Evolutionary conservation across 2,329 filamentous ascomycete species (phyloP), one percentile per base, ranked within the genome.

Genomic region (Neofusicoccum sp.): DNA sequence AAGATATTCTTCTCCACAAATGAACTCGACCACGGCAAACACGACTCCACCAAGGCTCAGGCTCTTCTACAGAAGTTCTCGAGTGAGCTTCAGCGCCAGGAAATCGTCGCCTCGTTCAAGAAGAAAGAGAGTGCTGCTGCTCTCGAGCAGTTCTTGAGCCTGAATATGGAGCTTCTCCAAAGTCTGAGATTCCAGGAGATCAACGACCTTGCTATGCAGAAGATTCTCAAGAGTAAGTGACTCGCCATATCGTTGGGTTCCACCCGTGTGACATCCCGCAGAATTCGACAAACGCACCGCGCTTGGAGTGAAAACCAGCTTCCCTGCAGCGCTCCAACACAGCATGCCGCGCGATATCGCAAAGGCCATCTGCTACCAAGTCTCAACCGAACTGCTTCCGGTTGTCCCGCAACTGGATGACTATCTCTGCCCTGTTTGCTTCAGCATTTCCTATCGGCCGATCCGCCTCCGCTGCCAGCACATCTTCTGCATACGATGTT

Each of bases 261-360:
- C 12, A 43, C 9, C 11, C 36, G 12, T 11, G 6, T 48, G 12
- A 31, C 16, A 4, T 4, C 1, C n/a, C 14, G 3, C 31, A 93
- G 87, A 94, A 77, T 96, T 96, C 73, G 91, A 95, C 77, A 96
- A 96, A 76, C 86, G 87, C 64, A 96, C 92, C 1, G 87, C 89
- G 0, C 80, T 96, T 22, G 87, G 89, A 31, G 87, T 89, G 1
- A 87, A 87, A 43, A 79, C 84, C 39, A 82, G 81, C 0, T 90
- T 92, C 67, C 86, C 87, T 0, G 78, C 81, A 7, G 79, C 82
- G 29, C 82, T 91, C 59, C 79, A 83, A 60, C 84, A 86, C 3
- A 82, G 85, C 28, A 81, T 91, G 64, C 83, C 88, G 1, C 84
- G 87, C 64, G 85, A 84, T 59, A 85, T 95, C 66, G 89, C 92